phyloP scores from a whole-genome alignment of 73 alveolate species.

The Blepharisma japonicum region DNA sequence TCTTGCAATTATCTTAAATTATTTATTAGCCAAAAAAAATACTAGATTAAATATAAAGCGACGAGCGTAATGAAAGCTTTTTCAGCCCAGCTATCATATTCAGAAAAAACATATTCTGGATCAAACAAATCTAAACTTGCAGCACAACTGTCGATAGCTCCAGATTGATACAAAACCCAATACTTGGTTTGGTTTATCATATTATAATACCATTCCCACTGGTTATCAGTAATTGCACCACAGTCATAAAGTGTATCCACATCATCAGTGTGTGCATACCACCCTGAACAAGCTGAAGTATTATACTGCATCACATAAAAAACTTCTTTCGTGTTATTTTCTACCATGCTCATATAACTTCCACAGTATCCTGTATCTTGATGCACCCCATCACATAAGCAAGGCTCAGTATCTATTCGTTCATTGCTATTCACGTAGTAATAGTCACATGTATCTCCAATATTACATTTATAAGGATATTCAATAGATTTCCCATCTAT shows the following conservation, averaged over 20 bases:
- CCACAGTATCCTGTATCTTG: constrained; percentile 1
- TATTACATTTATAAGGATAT: neutral
- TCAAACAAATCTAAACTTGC: neutral
- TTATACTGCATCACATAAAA: neutral
- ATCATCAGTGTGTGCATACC: constrained; percentile 11
- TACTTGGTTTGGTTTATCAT: neutral
- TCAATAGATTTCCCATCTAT: neutral
- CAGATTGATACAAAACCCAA: neutral
- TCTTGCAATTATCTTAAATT: no score
- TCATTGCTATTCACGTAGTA: neutral
- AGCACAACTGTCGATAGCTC: neutral
- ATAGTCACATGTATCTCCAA: constrained; percentile 3
- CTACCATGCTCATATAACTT: neutral
- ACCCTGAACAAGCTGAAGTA: neutral
- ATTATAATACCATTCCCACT: neutral
- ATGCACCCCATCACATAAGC: constrained; percentile 12
- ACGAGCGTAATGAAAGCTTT: no score
- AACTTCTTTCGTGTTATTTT: neutral
- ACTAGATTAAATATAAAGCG: no score
- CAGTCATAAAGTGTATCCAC: neutral
- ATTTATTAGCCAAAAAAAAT: no score
- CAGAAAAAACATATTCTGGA: neutral
- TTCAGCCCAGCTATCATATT: no score
- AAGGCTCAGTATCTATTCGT: neutral
- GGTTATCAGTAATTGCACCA: constrained; percentile 6